Conservation (phyloP, 2,329 filamentous ascomycete genomes). For the Ophiosphaerella narmari region DNA sequence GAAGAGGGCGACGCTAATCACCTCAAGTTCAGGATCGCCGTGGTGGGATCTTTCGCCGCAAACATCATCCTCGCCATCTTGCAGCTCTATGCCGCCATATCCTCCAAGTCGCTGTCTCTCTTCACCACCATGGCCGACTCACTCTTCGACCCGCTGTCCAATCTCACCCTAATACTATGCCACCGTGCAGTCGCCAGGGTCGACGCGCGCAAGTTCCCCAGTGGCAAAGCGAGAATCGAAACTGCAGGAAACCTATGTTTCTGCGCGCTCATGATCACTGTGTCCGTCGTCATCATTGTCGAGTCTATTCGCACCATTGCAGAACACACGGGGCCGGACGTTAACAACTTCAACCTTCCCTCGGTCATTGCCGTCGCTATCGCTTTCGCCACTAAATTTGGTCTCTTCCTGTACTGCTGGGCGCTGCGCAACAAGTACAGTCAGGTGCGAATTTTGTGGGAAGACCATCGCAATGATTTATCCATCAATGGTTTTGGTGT, state of each 20-base stretch:
- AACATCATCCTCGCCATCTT: slow-evolving; percentile 79
- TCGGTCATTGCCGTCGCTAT: slow-evolving; percentile 83
- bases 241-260: slow-evolving; percentile 96
- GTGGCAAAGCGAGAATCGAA: slow-evolving; percentile 90
- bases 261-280: slow-evolving; percentile 92
- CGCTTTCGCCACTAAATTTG: slow-evolving; percentile 83
- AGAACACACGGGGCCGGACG: slow-evolving; percentile 49
- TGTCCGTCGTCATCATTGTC: slow-evolving; percentile 90
- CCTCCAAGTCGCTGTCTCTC: slow-evolving; percentile 87
- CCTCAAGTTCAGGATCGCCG: slow-evolving; percentile 72
- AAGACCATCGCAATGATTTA: slow-evolving; percentile 97
- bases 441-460: slow-evolving; percentile 90
- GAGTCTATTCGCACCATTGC: slow-evolving; percentile 77
- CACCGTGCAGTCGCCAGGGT: slow-evolving; percentile 88
- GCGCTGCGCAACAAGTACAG: slow-evolving; percentile 87
- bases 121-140: slow-evolving; percentile 98
- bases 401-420: slow-evolving; percentile 90
- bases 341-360: slow-evolving; percentile 73
- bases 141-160: slow-evolving; percentile 89
- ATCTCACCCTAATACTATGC: slow-evolving; percentile 82
- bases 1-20: slow-evolving; percentile 82
- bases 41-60: slow-evolving; percentile 72
- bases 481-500: slow-evolving; percentile 94
- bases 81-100: slow-evolving; percentile 86
- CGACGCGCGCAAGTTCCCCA: slow-evolving; percentile 83